Percentiles rank a stretch among this genome's conserved stretches.
Conservation (phyloP, 2,329 filamentous ascomycete genomes). For the Lizonia empirigonia region DNA sequence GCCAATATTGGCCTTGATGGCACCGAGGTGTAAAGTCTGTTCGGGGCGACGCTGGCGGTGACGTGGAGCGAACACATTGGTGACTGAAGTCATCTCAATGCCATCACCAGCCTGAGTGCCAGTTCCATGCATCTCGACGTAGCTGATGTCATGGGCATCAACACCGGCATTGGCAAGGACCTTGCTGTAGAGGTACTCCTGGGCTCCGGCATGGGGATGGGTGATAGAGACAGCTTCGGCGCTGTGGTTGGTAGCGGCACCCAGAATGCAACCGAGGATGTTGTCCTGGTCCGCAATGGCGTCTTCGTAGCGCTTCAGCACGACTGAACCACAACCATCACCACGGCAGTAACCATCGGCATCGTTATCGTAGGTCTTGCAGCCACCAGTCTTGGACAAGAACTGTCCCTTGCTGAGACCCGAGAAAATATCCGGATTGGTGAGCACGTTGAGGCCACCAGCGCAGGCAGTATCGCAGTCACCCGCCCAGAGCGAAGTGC, state of each 20-base stretch:
- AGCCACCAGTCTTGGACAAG: constrained; percentile 75
- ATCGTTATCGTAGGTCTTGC: constrained; percentile 79
- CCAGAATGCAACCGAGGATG: constrained; percentile 74
- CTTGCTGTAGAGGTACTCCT: constrained; percentile 71
- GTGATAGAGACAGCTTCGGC: constrained; percentile 83
- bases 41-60: constrained; percentile 56
- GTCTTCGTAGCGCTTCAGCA: constrained; percentile 81
- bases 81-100: constrained; percentile 80
- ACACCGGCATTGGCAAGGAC: constrained; percentile 75
- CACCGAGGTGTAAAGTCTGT: constrained; percentile 58
- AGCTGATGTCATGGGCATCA: constrained; percentile 76
- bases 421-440: constrained; percentile 80
- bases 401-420: constrained; percentile 79
- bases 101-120: constrained; percentile 85
- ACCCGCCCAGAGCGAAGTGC: constrained; percentile 73
- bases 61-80: constrained; percentile 64
- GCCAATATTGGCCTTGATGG: constrained; percentile 62
- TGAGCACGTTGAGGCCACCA: constrained; percentile 78
- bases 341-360: constrained; percentile 85
- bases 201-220: constrained; percentile 77
- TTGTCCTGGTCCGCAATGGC: constrained; percentile 75
- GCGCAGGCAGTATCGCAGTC: constrained; percentile 83
- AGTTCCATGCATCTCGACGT: constrained; percentile 89
- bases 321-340: constrained; percentile 74
- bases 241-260: constrained; percentile 79